A percentile compares a stretch with the other conserved stretches of the same genome.
phyloP scores from a whole-genome alignment of 495 filamentous ascomycete genomes.

The Parathielavia appendiculata region DNA sequence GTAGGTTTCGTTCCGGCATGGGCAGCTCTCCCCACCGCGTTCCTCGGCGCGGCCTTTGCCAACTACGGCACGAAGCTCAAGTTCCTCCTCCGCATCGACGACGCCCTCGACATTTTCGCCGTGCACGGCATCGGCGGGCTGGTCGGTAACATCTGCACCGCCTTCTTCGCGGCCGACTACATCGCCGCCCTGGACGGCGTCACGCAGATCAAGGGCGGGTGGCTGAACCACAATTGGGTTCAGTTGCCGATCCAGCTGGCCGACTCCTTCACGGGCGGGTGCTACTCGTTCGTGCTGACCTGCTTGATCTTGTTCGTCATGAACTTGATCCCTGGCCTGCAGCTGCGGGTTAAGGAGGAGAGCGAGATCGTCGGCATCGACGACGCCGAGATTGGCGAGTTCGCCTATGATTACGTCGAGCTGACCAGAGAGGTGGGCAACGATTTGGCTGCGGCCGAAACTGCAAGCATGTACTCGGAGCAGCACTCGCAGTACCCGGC shows the following conservation, averaged over 20 bases:
- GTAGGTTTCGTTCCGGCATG: slow-evolving; percentile 87
- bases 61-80: slow-evolving; percentile 98
- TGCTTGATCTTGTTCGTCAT: slow-evolving; percentile 86
- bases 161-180: slow-evolving; percentile 88
- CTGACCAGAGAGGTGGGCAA: slow-evolving; percentile 66
- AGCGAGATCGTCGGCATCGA: slow-evolving; percentile 91
- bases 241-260: slow-evolving; percentile 89
- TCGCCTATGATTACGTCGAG: slow-evolving; percentile 98
- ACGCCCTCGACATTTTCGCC: slow-evolving; percentile 92
- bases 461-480: slow-evolving; percentile 34
- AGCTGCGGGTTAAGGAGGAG: slow-evolving; percentile 75
- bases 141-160: slow-evolving; percentile 86
- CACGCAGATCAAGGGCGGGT: slow-evolving; percentile 69
- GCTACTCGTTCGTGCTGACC: slow-evolving; percentile 85
- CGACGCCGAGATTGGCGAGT: slow-evolving; percentile 94
- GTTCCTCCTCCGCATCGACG: slow-evolving; percentile 80
- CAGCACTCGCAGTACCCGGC: slow-evolving; percentile 6
- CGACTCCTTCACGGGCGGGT: slow-evolving; percentile 76
- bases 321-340: slow-evolving; percentile 81
- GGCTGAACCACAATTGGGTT: slow-evolving; percentile 87
- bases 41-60: slow-evolving; percentile 76
- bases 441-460: slow-evolving; percentile 22
- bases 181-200: slow-evolving; percentile 82
- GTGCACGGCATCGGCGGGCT: slow-evolving; percentile 87
- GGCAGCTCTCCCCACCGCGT: slow-evolving; percentile 84